phyloP scores from a whole-genome alignment of 208 protist species.

The Trypanosomatidae sp. region DNA sequence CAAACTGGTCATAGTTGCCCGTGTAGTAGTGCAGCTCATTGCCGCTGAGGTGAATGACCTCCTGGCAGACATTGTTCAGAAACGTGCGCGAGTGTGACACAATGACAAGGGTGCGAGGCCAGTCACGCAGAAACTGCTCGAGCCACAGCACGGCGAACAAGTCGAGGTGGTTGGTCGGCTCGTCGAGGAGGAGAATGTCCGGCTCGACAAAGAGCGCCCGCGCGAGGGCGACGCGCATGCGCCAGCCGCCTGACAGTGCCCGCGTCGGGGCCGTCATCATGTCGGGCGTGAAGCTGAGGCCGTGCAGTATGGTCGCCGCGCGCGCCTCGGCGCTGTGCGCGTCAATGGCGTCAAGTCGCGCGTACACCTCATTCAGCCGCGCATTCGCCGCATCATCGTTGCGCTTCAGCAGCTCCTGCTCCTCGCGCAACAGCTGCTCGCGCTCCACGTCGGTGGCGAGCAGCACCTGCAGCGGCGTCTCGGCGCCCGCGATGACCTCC shows the following conservation, averaged over 20 bases:
- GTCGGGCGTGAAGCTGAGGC: constrained; percentile 91
- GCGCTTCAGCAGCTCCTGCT: constrained; percentile 81
- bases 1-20: constrained; percentile 92
- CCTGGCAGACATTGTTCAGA: constrained; percentile 92
- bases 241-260: constrained; percentile 91
- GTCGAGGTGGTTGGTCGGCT: constrained; percentile 97
- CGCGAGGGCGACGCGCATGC: constrained; percentile 96
- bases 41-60: constrained; percentile 88
- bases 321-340: constrained; percentile 88
- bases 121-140: constrained; percentile 92
- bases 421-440: constrained; percentile 79
- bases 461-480: constrained; percentile 85
- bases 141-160: constrained; percentile 97
- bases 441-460: constrained; percentile 89
- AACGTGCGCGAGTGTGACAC: constrained; percentile 97
- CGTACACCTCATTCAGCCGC: constrained; percentile 91
- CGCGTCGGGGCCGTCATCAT: constrained; percentile 88
- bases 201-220: constrained; percentile 95
- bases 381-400: constrained; percentile 58
- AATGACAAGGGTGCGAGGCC: constrained; percentile 93
- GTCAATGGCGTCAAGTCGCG: constrained; percentile 92
- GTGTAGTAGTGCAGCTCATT: constrained; percentile 84
- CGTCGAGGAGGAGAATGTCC: constrained; percentile 93
- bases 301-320: constrained; percentile 76
- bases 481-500: constrained; percentile 82